Conservation (phyloP, 257 asterid species). For the Solanum chmielewskii region DNA sequence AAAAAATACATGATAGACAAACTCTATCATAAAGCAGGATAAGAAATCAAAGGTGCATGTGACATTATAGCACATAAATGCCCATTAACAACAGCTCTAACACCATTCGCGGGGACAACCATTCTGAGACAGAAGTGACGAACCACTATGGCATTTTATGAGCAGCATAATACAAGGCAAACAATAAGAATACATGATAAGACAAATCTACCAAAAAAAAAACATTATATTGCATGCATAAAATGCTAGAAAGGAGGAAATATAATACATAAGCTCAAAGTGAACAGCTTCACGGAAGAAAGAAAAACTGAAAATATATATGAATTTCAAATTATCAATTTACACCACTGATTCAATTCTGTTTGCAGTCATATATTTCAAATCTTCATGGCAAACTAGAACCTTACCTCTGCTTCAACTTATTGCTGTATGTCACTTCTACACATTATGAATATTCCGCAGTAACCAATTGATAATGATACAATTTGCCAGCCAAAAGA, state of each 20-base stretch:
- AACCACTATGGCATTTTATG: neutral
- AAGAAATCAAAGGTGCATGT: neutral
- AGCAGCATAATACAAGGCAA: neutral
- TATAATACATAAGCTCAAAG: neutral
- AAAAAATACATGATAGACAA: neutral
- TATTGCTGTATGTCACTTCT: slow-evolving; percentile 4
- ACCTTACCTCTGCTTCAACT: neutral
- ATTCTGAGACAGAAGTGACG: neutral
- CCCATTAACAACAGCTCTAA: neutral
- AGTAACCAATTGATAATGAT: neutral
- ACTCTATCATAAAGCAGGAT: neutral
- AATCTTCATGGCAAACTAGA: neutral
- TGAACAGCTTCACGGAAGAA: neutral
- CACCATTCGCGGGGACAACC: neutral
- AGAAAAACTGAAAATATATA: neutral
- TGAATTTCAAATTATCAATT: neutral
- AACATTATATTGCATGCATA: neutral
- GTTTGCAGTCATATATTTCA: neutral
- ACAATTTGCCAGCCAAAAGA: neutral
- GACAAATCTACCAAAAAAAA: neutral
- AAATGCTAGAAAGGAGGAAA: neutral
- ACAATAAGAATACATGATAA: neutral
- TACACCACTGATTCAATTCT: neutral
- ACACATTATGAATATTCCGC: neutral
- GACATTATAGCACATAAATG: neutral